These are phyloP conservation scores for Fragaria iinumae DNA, from an alignment of 306 rosid genomes.

Conservation along the genomic window DNA sequence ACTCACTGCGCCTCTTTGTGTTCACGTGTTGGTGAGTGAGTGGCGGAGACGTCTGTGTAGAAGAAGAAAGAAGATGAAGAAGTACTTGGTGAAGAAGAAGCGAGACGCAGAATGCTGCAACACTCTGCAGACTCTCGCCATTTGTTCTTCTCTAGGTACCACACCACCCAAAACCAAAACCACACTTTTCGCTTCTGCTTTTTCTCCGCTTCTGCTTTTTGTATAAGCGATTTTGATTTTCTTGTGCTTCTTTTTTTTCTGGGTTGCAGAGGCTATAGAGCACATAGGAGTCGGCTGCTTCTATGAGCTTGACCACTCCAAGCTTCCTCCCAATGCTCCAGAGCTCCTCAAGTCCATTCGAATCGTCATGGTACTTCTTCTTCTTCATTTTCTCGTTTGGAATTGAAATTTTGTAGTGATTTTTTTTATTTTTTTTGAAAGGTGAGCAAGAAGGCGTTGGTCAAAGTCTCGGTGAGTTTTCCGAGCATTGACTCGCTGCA, in stretches of 20 bases:
- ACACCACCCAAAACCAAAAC: background rate
- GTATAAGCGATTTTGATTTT: background rate
- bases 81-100: conserved; percentile 35
- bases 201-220: background rate
- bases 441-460: conserved; percentile 49
- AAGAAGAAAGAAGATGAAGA: conserved; percentile 2
- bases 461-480: conserved; percentile 54
- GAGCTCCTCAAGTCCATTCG: conserved; percentile 52
- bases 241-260: background rate
- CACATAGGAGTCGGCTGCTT: conserved; percentile 58
- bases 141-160: conserved; percentile 1
- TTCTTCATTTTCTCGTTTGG: background rate
- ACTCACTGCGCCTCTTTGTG: background rate
- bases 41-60: background rate
- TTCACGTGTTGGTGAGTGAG: background rate
- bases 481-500: conserved; percentile 72
- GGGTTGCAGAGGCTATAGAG: conserved; percentile 39
- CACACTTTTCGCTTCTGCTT: background rate
- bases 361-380: conserved; percentile 60
- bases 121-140: conserved; percentile 8
- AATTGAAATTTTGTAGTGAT: background rate
- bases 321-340: conserved; percentile 49
- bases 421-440: background rate
- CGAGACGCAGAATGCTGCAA: conserved; percentile 31
- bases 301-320: conserved; percentile 64